Evolutionary conservation across 2,329 filamentous ascomycete species (phyloP), one percentile per base, ranked within the genome.

Genomic region (Apiospora rasikravindrae): DNA sequence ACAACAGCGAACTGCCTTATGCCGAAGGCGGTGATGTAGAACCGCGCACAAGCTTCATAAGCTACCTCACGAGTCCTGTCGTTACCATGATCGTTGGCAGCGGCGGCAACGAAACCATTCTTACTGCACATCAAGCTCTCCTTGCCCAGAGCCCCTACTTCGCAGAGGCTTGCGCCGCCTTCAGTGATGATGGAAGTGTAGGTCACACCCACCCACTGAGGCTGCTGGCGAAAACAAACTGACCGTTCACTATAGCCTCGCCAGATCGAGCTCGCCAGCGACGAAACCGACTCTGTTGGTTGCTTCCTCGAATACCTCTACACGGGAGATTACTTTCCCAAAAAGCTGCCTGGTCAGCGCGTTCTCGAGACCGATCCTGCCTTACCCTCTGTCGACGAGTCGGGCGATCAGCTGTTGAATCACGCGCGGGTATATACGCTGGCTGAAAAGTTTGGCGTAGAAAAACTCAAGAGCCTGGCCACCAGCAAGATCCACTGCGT

Each of bases 401-500:
- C 89, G n/a, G 95, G 95, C 76, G 88, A 92, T 19, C 93, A 96
- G 79, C 91, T 98, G 24, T 90, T 98, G 73, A 94, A 93, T 79
- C 95, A 98, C 81, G 95, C 95, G 29, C 92, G 93, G 75, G 89
- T 98, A 75, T 98, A 98, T 86, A 98, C 94, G 0, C 87, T 98
- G 33, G 95, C 94, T 33, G 92, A 95, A 77, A 94, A 93, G 82
- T 91, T 96, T 73, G 88, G 90, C 53, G 84, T 94, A 67, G 83
- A 86, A 0, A 85, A 86, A 13, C 90, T 98, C 74, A 94, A 93
- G 82, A 89, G 87, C 24, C 90, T 98, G 40, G 92, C 95, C 2
- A 93, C 93, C 80, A 91, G 90, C 80, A 98, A 98, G 86, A 98
- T 98, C 78, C 94, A 98, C 86, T 94, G 94, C 81, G 93, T 97